Conservation (phyloP, 805 yeast genomes). For the Candida gorgasii region DNA sequence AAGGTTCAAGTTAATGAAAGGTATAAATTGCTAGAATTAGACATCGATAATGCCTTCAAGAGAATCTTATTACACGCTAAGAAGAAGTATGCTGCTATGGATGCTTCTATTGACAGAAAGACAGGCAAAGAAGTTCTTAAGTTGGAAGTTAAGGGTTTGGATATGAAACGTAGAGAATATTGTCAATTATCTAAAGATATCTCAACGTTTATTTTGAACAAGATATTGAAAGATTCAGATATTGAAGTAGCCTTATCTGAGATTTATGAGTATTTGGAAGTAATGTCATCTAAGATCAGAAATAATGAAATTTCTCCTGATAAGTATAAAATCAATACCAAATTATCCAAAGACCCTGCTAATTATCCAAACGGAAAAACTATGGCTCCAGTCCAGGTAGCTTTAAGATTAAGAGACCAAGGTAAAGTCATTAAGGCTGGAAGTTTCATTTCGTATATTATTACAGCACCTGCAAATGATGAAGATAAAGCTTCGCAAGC, state of each 20-base stretch:
- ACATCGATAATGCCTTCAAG: slow-evolving; percentile 90
- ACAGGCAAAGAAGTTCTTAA: slow-evolving; percentile 54
- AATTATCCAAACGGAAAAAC: slow-evolving; percentile 79
- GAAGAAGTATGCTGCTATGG: slow-evolving; percentile 95
- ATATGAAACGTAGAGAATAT: slow-evolving; percentile 95
- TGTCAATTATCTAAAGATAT: slow-evolving; percentile 91
- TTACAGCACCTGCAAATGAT: slow-evolving; percentile 47
- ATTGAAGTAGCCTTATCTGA: slow-evolving; percentile 73
- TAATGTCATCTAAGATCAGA: slow-evolving; percentile 56
- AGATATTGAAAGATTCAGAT: slow-evolving; percentile 70
- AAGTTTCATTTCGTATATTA: slow-evolving; percentile 83
- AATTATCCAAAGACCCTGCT: slow-evolving; percentile 83
- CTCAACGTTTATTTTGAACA: slow-evolving; percentile 71
- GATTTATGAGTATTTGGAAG: slow-evolving; percentile 70
- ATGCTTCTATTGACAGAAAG: slow-evolving; percentile 48
- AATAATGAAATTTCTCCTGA: slow-evolving; percentile 62
- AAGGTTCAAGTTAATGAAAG: slow-evolving; percentile 85
- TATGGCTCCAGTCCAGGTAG: slow-evolving; percentile 91
- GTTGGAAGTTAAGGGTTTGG: slow-evolving; percentile 93
- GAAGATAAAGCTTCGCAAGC: slow-evolving; percentile 51
- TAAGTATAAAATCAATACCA: slow-evolving; percentile 80
- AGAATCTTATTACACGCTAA: slow-evolving; percentile 86
- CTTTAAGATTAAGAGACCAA: slow-evolving; percentile 71
- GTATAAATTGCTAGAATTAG: slow-evolving; percentile 85
- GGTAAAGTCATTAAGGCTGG: slow-evolving; percentile 90